Percentiles rank a stretch among this genome's conserved stretches.
Evolutionary conservation across 805 yeast species (phyloP).

Genomic region (Kuraishia ogatae): DNA sequence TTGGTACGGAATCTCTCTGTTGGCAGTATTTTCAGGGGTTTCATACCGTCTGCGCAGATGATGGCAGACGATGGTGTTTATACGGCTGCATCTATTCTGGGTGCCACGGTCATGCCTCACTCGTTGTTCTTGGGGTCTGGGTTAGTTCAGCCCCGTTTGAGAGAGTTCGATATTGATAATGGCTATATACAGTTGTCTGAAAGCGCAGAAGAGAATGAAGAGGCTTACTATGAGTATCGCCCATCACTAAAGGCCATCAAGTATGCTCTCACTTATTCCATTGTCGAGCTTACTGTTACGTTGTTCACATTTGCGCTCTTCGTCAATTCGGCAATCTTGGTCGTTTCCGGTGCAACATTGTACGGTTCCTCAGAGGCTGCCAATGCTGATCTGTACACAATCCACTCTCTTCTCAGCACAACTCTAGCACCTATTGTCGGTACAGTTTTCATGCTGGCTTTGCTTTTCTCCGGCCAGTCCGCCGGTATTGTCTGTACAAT

Average conservation of each 20-base stretch:
- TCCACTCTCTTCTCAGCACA: slow-evolving; percentile 47
- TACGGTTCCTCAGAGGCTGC: slow-evolving; percentile 54
- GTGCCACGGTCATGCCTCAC: slow-evolving; percentile 47
- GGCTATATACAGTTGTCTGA: slow-evolving; percentile 20
- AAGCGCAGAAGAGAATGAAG: slow-evolving; percentile 22
- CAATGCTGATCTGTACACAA: slow-evolving; percentile 70
- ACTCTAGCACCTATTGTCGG: slow-evolving; percentile 68
- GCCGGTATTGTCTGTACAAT: slow-evolving; percentile 88
- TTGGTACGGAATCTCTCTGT: slow-evolving; percentile 20
- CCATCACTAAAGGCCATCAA: slow-evolving; percentile 65
- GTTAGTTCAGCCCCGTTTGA: slow-evolving; percentile 36
- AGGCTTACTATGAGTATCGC: slow-evolving; percentile 37
- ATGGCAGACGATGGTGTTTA: slow-evolving; percentile 33
- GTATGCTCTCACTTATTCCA: slow-evolving; percentile 59
- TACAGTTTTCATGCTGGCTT: slow-evolving; percentile 72
- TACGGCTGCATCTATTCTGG: slow-evolving; percentile 37
- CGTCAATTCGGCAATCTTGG: slow-evolving; percentile 71
- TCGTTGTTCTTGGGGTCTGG: slow-evolving; percentile 40
- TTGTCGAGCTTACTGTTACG: slow-evolving; percentile 56
- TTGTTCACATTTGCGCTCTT: slow-evolving; percentile 73
- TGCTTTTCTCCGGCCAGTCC: slow-evolving; percentile 70
- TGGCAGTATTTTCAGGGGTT: slow-evolving; percentile 32
- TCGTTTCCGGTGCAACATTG: slow-evolving; percentile 70
- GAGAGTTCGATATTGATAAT: slow-evolving; percentile 32
- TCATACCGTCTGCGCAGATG: slow-evolving; percentile 32